Percentiles rank a stretch among this genome's conserved stretches.
Conservation (phyloP, 768 basidiomycete genomes). For the Kwoniella botswanensis region DNA sequence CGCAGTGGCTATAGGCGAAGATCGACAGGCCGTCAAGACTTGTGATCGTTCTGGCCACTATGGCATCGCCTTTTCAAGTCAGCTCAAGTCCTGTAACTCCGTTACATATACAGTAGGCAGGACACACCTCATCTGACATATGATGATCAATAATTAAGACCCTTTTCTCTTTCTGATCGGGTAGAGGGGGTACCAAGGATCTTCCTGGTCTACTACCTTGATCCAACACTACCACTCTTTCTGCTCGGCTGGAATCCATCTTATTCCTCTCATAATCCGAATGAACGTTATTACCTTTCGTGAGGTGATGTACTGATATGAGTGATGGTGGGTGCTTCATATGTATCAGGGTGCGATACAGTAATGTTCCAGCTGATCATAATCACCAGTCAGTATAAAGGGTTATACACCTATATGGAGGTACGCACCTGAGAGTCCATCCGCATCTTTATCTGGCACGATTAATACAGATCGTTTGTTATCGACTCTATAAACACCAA, state of each 20-base stretch:
- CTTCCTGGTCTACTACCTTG: slow-evolving; percentile 62
- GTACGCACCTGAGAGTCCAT: slow-evolving; percentile 52
- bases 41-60: slow-evolving; percentile 58
- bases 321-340: slow-evolving; percentile 57
- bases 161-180: slow-evolving; percentile 29
- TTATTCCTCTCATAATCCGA: slow-evolving; percentile 52
- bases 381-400: background rate
- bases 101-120: background rate
- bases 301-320: slow-evolving; percentile 60
- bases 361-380: slow-evolving; percentile 56
- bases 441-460: slow-evolving; percentile 63
- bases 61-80: too few species aligned
- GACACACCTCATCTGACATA: slow-evolving; percentile 57
- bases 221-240: slow-evolving; percentile 61
- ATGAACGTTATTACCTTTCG: slow-evolving; percentile 62
- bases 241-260: slow-evolving; percentile 52
- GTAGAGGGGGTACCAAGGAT: slow-evolving; percentile 47
- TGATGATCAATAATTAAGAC: slow-evolving; percentile 64
- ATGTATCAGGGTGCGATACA: slow-evolving; percentile 59
- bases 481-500: slow-evolving; percentile 28
- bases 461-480: slow-evolving; percentile 54
- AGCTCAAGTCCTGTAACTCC: too few species aligned
- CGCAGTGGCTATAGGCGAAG: slow-evolving; percentile 61
- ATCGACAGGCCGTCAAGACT: slow-evolving; percentile 61
- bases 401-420: background rate